Conservation (phyloP, 345 rosid genomes). For the Carallia pectinifolia region DNA sequence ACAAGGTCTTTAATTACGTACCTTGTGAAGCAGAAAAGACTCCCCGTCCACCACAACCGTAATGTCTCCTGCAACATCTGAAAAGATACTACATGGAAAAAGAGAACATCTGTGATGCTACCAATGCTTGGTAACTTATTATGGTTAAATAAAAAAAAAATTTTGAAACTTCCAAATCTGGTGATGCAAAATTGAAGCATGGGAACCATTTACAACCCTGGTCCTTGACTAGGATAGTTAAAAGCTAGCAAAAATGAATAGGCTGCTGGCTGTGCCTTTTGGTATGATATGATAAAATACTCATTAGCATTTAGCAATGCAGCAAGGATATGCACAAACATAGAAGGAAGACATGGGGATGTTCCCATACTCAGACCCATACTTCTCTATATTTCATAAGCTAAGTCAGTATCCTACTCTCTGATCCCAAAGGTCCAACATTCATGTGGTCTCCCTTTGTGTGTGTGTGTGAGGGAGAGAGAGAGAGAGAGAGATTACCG, state of each 20-base stretch:
- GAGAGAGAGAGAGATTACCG: conserved; percentile 35
- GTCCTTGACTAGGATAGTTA: neutral
- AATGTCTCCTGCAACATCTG: conserved; percentile 88
- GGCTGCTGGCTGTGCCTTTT: no score
- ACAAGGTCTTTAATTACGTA: conserved; percentile 17
- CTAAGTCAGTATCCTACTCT: no score
- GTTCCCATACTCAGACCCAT: no score
- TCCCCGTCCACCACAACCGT: conserved; percentile 72
- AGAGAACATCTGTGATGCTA: neutral
- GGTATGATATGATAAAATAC: no score
- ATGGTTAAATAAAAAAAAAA: no score
- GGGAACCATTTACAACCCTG: neutral
- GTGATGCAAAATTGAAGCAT: neutral
- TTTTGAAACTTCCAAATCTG: neutral
- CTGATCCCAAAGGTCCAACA: no score
- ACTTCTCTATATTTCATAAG: no score
- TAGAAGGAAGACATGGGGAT: no score
- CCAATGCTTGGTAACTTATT: neutral
- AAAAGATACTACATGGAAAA: conserved; percentile 57
- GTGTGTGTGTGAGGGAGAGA: neutral
- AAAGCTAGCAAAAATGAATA: no score
- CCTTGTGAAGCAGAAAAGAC: conserved; percentile 88
- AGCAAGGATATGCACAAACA: no score
- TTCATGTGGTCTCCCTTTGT: neutral
- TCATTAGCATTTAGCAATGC: no score